These are phyloP conservation scores for Pythium oligandrum DNA, from an alignment of 352 stramenopile species.

Conservation along the genomic window DNA sequence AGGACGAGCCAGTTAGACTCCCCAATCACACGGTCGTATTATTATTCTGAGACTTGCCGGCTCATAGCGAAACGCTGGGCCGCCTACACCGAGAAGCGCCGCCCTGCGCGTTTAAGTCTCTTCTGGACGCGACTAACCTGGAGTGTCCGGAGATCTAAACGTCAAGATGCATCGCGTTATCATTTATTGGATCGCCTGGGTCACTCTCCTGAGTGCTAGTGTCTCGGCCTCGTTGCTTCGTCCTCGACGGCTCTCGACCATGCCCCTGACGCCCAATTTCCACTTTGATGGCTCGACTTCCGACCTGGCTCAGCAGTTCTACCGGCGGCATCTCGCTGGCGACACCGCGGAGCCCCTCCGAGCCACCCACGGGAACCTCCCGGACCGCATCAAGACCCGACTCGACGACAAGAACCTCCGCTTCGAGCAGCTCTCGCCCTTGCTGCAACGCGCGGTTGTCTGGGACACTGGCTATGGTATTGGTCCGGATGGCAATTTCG, in stretches of 20 bases:
- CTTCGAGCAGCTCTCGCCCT: constrained; percentile 12
- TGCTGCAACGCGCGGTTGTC: constrained; percentile 17
- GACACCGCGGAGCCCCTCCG: neutral
- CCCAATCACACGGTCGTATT: no score
- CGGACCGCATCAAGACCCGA: constrained; percentile 7
- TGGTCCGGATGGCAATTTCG: constrained; percentile 1
- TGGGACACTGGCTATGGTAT: constrained; percentile 22
- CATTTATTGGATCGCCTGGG: neutral
- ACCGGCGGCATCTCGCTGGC: constrained; percentile 8
- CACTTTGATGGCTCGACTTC: constrained; percentile 18
- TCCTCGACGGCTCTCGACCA: neutral
- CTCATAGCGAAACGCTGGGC: no score
- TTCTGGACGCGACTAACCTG: no score
- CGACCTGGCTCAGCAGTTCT: constrained; percentile 26
- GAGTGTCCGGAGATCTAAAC: no score
- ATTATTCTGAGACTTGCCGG: no score
- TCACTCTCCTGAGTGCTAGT: neutral
- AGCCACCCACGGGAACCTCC: constrained; percentile 3
- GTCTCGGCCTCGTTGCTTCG: neutral
- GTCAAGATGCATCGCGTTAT: no score
- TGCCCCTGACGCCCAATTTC: constrained; percentile 7
- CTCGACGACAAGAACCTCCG: constrained; percentile 3
- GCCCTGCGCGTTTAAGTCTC: no score
- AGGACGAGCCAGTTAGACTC: no score
- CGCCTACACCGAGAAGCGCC: no score